Percentiles rank a stretch among this genome's conserved stretches.
These are phyloP conservation scores for Tinospora cordifolia DNA, from an alignment of 164 flowering plant genomes.

Conservation along the genomic window DNA sequence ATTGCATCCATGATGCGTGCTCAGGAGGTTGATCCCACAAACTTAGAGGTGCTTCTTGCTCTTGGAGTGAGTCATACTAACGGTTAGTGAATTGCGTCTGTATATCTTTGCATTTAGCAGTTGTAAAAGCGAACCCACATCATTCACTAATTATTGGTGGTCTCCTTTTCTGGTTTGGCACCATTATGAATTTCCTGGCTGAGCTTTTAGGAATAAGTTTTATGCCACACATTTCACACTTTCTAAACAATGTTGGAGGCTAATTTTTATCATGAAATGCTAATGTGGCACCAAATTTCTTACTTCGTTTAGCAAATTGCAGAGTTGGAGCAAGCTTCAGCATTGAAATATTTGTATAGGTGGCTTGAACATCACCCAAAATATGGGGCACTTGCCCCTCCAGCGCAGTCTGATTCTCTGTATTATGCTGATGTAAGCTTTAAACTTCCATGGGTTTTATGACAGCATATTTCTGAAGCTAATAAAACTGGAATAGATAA, in stretches of 20 bases:
- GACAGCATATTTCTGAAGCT: neutral
- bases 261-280: neutral
- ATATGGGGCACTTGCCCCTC: slow-evolving; percentile 61
- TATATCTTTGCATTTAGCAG: neutral
- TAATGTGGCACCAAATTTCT: neutral
- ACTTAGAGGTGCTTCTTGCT: slow-evolving; percentile 95
- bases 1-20: slow-evolving; percentile 99
- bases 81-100: slow-evolving; percentile 43
- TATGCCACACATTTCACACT: neutral
- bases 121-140: neutral
- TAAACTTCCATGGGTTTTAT: neutral
- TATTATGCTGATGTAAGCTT: slow-evolving; percentile 84
- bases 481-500: neutral
- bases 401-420: slow-evolving; percentile 50
- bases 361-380: slow-evolving; percentile 90
- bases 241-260: slow-evolving; percentile 1
- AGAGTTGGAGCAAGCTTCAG: slow-evolving; percentile 93
- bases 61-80: slow-evolving; percentile 99
- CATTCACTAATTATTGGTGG: neutral
- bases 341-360: slow-evolving; percentile 72
- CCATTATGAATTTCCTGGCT: neutral
- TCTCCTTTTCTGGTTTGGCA: neutral
- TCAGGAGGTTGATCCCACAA: slow-evolving; percentile 82
- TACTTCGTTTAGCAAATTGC: slow-evolving; percentile 21
- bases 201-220: neutral